Evolutionary conservation across 2,329 filamentous ascomycete genomes (phyloP).

Genomic region (Xylaria sp.): DNA sequence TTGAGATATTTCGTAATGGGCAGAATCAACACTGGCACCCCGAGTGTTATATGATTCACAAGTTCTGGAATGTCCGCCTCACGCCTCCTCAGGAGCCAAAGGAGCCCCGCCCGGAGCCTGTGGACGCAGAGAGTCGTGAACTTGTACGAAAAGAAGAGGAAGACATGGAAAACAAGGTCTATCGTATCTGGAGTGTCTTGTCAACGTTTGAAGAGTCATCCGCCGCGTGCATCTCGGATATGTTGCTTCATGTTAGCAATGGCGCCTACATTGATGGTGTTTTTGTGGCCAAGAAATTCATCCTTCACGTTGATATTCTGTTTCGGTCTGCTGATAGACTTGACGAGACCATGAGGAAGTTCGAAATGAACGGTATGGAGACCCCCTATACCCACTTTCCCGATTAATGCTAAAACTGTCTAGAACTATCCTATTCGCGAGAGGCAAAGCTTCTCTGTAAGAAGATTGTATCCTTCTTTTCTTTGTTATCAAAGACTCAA

Average conservation of each 20-base stretch:
- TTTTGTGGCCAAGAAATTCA: constrained; percentile 92
- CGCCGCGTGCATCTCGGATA: constrained; percentile 97
- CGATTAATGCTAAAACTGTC: constrained; percentile 26
- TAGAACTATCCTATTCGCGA: constrained; percentile 85
- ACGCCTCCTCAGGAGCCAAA: constrained; percentile 60
- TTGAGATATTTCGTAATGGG: constrained; percentile 97
- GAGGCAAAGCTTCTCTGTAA: constrained; percentile 99
- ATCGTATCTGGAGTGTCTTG: constrained; percentile 95
- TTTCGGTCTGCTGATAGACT: constrained; percentile 87
- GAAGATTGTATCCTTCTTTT: constrained; percentile 98
- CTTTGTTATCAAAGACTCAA: constrained; percentile 89
- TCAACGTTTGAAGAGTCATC: constrained; percentile 98
- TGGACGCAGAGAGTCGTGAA: constrained; percentile 67
- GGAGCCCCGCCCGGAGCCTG: constrained; percentile 47
- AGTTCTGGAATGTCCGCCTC: constrained; percentile 98
- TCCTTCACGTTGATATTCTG: constrained; percentile 90
- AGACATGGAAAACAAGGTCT: constrained; percentile 95
- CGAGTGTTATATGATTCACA: constrained; percentile 99
- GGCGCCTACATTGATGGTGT: constrained; percentile 95
- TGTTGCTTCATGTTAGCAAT: constrained; percentile 98
- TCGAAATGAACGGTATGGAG: constrained; percentile 73
- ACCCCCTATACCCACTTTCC: neutral
- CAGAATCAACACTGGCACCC: constrained; percentile 99
- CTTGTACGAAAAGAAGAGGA: constrained; percentile 85
- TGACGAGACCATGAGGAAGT: constrained; percentile 69